Evolutionary conservation across 345 rosid species (phyloP).

Genomic region (Gossypioides kirkii): DNA sequence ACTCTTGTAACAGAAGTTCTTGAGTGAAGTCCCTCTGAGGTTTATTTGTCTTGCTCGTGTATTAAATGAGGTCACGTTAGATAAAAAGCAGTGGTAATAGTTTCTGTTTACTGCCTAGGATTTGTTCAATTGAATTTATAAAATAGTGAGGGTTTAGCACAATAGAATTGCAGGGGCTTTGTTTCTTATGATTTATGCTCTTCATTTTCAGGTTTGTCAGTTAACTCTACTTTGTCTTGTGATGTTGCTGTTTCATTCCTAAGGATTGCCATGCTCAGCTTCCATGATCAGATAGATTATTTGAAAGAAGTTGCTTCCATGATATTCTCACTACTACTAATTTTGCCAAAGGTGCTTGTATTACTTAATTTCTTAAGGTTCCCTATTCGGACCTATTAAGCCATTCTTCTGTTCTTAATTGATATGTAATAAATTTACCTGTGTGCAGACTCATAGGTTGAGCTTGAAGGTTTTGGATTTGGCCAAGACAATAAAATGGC

Average conservation of each 20-base stretch:
- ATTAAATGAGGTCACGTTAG: background rate
- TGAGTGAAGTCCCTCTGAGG: background rate
- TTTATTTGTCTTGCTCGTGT: background rate
- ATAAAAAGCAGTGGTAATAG: background rate
- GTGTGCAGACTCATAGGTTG: conserved; percentile 58
- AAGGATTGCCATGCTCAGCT: conserved; percentile 44
- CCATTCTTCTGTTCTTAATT: conserved; percentile 4
- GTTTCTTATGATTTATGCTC: conserved; percentile 2
- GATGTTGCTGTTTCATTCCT: conserved; percentile 55
- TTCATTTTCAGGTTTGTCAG: conserved; percentile 51
- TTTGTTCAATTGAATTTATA: background rate
- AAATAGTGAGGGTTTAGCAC: background rate
- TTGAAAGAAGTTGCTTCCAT: conserved; percentile 57
- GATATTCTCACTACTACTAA: conserved; percentile 67
- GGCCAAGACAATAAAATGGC: conserved; percentile 58
- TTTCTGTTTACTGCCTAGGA: background rate
- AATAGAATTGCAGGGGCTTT: background rate
- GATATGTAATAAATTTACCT: conserved; percentile 6
- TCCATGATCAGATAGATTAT: conserved; percentile 35
- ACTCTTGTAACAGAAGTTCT: conserved; percentile 1
- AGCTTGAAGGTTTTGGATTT: conserved; percentile 54
- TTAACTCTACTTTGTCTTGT: conserved; percentile 37
- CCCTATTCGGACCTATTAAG: background rate
- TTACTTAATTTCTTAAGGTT: conserved; percentile 7
- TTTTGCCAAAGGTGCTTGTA: conserved; percentile 60